Percentiles rank a stretch among this genome's conserved stretches.
These are phyloP conservation scores for Clitoria ternatea DNA, from an alignment of 306 rosid genomes.

Conservation along the genomic window DNA sequence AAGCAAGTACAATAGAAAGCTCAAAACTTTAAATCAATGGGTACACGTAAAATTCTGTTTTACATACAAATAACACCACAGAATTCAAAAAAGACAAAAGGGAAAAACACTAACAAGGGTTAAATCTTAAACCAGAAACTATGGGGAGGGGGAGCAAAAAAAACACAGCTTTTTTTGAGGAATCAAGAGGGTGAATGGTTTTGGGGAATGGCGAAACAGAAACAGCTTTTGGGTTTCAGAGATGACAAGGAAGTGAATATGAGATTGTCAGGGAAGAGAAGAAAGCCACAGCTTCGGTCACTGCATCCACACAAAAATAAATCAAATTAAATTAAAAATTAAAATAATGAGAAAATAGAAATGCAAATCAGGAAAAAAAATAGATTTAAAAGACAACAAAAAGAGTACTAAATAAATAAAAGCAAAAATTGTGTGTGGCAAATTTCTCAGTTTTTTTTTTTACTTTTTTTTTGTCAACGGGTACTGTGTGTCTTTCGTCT, in stretches of 20 bases:
- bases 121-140: slow-evolving; percentile 24
- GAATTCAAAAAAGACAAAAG: background rate
- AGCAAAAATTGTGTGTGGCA: no score
- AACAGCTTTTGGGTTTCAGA: slow-evolving; percentile 28
- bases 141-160: no score
- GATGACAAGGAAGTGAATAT: slow-evolving; percentile 29
- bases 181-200: background rate
- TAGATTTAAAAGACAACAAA: background rate
- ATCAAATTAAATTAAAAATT: background rate
- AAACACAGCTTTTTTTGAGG: slow-evolving; percentile 13
- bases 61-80: slow-evolving; percentile 28
- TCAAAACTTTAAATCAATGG: slow-evolving; percentile 26
- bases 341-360: background rate
- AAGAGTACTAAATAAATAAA: no score
- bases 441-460: no score
- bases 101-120: background rate
- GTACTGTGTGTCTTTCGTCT: background rate
- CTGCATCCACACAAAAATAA: slow-evolving; percentile 69
- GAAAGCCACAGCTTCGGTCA: slow-evolving; percentile 45
- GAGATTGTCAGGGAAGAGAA: slow-evolving; percentile 43
- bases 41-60: background rate
- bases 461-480: background rate
- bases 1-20: slow-evolving; percentile 16
- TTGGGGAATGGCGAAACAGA: slow-evolving; percentile 26
- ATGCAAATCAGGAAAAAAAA: background rate